A percentile compares a stretch with the other conserved stretches of the same genome.
phyloP scores from a whole-genome alignment of 2,329 filamentous ascomycete genomes.

The Eurotiales sp. region DNA sequence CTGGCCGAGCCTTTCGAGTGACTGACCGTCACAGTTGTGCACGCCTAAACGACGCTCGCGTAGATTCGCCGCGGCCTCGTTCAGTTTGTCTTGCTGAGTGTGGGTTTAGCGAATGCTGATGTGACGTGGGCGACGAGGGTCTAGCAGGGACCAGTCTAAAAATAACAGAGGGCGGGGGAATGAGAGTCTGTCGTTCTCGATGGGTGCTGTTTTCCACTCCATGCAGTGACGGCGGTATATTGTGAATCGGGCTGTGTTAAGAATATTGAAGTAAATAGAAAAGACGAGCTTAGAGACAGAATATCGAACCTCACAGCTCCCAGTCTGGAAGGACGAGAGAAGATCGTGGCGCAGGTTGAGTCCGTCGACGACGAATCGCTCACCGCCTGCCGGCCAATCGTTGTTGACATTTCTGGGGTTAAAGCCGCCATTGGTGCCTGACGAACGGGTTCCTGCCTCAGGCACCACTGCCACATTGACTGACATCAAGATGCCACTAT shows the following conservation, averaged over 20 bases:
- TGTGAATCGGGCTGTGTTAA: not conserved
- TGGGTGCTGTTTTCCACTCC: not conserved
- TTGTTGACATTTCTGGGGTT: not conserved
- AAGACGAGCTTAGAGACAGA: not conserved
- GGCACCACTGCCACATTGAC: not conserved
- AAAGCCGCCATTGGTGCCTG: slow-evolving; percentile 5
- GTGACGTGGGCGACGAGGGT: slow-evolving; percentile 10
- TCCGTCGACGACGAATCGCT: slow-evolving; percentile 6
- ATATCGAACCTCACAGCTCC: no score
- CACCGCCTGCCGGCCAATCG: slow-evolving; percentile 13
- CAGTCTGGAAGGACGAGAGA: not conserved
- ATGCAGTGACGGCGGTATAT: not conserved
- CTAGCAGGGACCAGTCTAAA: not conserved
- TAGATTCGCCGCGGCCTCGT: not conserved
- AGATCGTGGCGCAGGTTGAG: not conserved
- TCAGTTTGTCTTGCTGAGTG: slow-evolving; percentile 6
- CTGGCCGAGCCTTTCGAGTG: slow-evolving; percentile 2
- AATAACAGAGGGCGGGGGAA: slow-evolving; percentile 9
- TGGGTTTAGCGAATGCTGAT: slow-evolving; percentile 7
- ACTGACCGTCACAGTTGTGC: not conserved
- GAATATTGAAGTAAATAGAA: not conserved
- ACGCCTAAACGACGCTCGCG: not conserved
- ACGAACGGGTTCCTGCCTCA: slow-evolving; percentile 1
- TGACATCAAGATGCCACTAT: no score
- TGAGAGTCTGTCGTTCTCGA: not conserved